Evolutionary conservation across 176 grass and related monocot genomes (phyloP).

Genomic region (Oryza rufipogon): DNA sequence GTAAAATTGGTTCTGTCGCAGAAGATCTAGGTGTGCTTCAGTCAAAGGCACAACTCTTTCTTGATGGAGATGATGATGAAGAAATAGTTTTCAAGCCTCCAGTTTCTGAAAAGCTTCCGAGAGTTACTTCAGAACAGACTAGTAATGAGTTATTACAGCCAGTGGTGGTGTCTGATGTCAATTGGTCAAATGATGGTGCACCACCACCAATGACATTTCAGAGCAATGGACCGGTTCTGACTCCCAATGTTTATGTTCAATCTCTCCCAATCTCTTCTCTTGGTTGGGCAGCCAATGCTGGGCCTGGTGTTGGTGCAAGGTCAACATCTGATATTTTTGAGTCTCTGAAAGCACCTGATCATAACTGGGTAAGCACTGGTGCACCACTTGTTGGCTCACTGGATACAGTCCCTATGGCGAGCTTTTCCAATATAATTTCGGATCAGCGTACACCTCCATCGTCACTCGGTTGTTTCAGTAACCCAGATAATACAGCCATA

Average conservation of each 20-base stretch:
- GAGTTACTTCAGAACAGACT: conserved; percentile 32
- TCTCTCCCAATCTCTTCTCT: conserved; percentile 39
- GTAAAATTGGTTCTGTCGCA: conserved; percentile 21
- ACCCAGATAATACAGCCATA: conserved; percentile 43
- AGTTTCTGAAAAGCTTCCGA: conserved; percentile 43
- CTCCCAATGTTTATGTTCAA: conserved; percentile 18
- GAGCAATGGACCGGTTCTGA: conserved; percentile 6
- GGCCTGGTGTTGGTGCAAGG: conserved; percentile 31
- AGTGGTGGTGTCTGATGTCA: conserved; percentile 27
- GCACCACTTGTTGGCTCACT: conserved; percentile 40
- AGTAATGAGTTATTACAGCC: conserved; percentile 38
- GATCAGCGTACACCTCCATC: conserved; percentile 23
- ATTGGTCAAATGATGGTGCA: conserved; percentile 14
- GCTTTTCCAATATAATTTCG: conserved; percentile 37
- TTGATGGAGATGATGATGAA: conserved; percentile 84
- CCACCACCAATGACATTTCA: not conserved
- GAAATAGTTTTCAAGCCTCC: conserved; percentile 85
- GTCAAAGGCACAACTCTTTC: conserved; percentile 33
- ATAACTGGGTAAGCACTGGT: conserved; percentile 43
- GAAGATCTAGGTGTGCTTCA: conserved; percentile 17
- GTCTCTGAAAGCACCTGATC: conserved; percentile 24
- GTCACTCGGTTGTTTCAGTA: conserved; percentile 40
- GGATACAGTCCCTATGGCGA: conserved; percentile 31
- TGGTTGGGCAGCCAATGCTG: conserved; percentile 33
- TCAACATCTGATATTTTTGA: conserved; percentile 45